phyloP scores from a whole-genome alignment of 495 filamentous ascomycete species.

The Tuber brumale region DNA sequence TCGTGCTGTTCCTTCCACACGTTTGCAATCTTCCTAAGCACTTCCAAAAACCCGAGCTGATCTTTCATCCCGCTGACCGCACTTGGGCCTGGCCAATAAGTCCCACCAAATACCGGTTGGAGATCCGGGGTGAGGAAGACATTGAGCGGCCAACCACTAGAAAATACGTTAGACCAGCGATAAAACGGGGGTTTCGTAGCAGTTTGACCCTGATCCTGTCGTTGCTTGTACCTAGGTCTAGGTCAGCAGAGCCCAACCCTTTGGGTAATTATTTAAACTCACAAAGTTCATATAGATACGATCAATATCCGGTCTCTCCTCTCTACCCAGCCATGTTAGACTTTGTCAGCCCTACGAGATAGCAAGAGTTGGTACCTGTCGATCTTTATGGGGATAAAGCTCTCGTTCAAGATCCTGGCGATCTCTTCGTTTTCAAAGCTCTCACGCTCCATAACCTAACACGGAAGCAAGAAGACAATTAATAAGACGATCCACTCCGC shows the following conservation, averaged over 20 bases:
- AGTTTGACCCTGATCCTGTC: slow-evolving; percentile 62
- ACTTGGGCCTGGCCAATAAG: slow-evolving; percentile 85
- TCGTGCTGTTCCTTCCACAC: slow-evolving; percentile 82
- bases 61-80: slow-evolving; percentile 50
- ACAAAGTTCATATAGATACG: slow-evolving; percentile 98
- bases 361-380: slow-evolving; percentile 53
- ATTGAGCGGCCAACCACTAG: slow-evolving; percentile 82
- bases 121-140: slow-evolving; percentile 91
- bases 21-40: slow-evolving; percentile 69
- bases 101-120: slow-evolving; percentile 90
- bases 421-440: slow-evolving; percentile 79
- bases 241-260: slow-evolving; percentile 15
- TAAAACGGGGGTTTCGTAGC: neutral
- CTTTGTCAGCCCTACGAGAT: neutral
- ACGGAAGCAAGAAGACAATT: neutral
- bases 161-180: slow-evolving; percentile 12
- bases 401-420: slow-evolving; percentile 72
- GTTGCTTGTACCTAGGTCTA: slow-evolving; percentile 60
- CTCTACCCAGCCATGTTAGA: slow-evolving; percentile 43
- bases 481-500: neutral
- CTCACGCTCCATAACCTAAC: slow-evolving; percentile 70
- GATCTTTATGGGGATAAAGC: slow-evolving; percentile 87
- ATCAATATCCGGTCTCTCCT: slow-evolving; percentile 92
- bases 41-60: slow-evolving; percentile 66
- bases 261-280: slow-evolving; percentile 10